Evolutionary conservation across 192 early-diverging fungal genomes (phyloP).

Genomic region (Mortierella alpina): DNA sequence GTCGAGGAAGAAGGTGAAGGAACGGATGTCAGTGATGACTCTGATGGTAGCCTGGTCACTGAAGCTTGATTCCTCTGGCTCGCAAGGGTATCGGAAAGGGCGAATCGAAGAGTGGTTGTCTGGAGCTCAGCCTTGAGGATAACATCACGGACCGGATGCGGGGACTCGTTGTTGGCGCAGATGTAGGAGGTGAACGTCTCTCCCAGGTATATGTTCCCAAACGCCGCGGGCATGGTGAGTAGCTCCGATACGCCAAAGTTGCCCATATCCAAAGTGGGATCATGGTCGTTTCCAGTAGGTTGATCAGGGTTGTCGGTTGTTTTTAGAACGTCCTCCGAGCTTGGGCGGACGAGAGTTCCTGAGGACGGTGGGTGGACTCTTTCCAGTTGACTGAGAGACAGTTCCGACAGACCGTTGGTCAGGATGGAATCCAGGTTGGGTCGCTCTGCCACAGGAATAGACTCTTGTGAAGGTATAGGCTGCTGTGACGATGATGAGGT

Average conservation of each 20-base stretch:
- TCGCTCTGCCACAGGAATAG: slow-evolving; percentile 13
- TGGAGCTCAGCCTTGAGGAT: slow-evolving; percentile 87
- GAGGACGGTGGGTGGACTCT: slow-evolving; percentile 42
- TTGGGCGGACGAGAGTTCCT: background rate
- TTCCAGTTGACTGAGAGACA: slow-evolving; percentile 50
- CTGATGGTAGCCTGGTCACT: background rate
- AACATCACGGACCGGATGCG: slow-evolving; percentile 75
- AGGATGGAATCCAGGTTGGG: slow-evolving; percentile 59
- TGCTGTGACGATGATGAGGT: slow-evolving; percentile 35
- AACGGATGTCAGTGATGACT: background rate
- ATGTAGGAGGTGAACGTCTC: slow-evolving; percentile 91
- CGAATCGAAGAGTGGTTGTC: slow-evolving; percentile 84
- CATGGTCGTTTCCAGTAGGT: too few relatives aligned
- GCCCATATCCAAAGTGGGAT: slow-evolving; percentile 55
- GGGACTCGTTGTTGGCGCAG: slow-evolving; percentile 88
- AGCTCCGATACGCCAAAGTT: slow-evolving; percentile 75
- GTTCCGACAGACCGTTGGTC: slow-evolving; percentile 47
- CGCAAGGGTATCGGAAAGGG: slow-evolving; percentile 71
- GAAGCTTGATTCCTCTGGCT: slow-evolving; percentile 10
- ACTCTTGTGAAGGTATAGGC: background rate
- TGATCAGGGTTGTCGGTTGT: background rate
- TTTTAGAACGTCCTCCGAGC: background rate
- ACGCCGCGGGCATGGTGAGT: slow-evolving; percentile 83
- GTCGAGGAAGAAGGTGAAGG: slow-evolving; percentile 32
- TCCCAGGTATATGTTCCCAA: slow-evolving; percentile 95